These are phyloP conservation scores for Amanita rubescens DNA, from an alignment of 768 basidiomycete genomes.

Conservation along the genomic window DNA sequence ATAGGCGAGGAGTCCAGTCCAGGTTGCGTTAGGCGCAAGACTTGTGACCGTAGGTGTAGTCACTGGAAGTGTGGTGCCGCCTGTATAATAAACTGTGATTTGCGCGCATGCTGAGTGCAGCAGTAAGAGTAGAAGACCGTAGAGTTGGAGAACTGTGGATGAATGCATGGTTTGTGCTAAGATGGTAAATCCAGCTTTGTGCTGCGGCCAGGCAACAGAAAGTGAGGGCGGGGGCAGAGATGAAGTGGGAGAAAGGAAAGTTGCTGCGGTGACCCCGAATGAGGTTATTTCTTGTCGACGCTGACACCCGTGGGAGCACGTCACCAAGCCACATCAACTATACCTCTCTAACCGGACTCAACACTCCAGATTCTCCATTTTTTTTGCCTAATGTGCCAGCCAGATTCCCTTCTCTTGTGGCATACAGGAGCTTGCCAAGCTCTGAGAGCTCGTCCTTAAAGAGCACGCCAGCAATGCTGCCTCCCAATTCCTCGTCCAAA, in stretches of 20 bases:
- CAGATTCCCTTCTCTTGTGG: too few species aligned
- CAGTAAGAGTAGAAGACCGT: neutral
- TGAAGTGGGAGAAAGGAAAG: neutral
- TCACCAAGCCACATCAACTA: too few species aligned
- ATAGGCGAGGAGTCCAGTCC: constrained; percentile 25
- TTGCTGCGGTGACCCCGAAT: neutral
- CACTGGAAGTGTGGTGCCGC: constrained; percentile 29
- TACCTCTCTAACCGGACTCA: too few species aligned
- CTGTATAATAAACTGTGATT: constrained; percentile 30
- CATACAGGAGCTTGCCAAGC: neutral
- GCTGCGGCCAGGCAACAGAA: neutral
- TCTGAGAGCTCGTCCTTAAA: too few species aligned
- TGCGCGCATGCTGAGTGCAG: constrained; percentile 1
- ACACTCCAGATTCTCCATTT: too few species aligned
- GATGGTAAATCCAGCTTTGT: neutral
- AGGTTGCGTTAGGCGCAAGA: constrained; percentile 40
- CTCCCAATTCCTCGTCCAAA: too few species aligned
- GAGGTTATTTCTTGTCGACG: too few species aligned
- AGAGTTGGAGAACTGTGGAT: too few species aligned
- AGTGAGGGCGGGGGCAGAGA: neutral
- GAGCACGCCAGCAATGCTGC: too few species aligned
- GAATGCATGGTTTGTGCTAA: neutral
- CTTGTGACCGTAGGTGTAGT: constrained; percentile 32
- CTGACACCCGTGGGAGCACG: too few species aligned
- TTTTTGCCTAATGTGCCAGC: too few species aligned